A percentile compares a stretch with the other conserved stretches of the same genome.
phyloP scores from a whole-genome alignment of 2,329 filamentous ascomycete genomes.

The Cyphellophora attinorum region DNA sequence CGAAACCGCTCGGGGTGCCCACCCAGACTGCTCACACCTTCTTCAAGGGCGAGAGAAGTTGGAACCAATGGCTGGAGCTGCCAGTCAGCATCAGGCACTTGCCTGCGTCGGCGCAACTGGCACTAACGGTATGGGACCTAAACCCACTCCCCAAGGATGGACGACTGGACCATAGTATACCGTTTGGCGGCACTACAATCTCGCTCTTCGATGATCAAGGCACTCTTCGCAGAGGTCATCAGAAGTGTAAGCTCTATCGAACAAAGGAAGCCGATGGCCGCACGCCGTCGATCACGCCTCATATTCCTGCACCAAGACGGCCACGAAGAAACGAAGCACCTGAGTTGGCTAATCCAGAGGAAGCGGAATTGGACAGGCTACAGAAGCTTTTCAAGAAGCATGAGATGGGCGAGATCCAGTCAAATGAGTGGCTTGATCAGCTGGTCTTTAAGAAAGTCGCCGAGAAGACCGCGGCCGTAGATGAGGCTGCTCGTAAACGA shows the following conservation, averaged over 20 bases:
- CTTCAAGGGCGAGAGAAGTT: conserved; percentile 64
- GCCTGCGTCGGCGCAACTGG: conserved; percentile 71
- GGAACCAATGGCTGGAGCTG: conserved; percentile 94
- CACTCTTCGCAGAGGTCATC: conserved; percentile 79
- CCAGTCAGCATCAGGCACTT: conserved; percentile 77
- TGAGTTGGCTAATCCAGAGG: conserved; percentile 51
- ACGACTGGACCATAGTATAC: conserved; percentile 67
- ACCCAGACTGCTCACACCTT: conserved; percentile 88
- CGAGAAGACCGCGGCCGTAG: conserved; percentile 58
- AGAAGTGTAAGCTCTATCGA: conserved; percentile 81
- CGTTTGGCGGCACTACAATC: conserved; percentile 90
- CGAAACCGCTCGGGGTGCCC: conserved; percentile 85
- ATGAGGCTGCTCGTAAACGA: conserved; percentile 54
- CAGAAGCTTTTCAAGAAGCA: conserved; percentile 93
- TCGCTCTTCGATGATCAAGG: conserved; percentile 88
- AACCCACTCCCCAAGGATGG: conserved; percentile 66
- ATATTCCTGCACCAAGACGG: conserved; percentile 48
- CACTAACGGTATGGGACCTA: conserved; percentile 91
- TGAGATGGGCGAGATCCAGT: conserved; percentile 90
- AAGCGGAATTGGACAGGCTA: conserved; percentile 80
- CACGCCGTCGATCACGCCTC: conserved; percentile 69
- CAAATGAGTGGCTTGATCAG: conserved; percentile 91
- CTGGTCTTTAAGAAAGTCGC: conserved; percentile 86
- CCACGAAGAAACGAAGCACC: conserved; percentile 37
- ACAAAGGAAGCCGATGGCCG: conserved; percentile 78